Conservation (phyloP, 2,329 filamentous ascomycete genomes). For the Apiospora saccharicola region DNA sequence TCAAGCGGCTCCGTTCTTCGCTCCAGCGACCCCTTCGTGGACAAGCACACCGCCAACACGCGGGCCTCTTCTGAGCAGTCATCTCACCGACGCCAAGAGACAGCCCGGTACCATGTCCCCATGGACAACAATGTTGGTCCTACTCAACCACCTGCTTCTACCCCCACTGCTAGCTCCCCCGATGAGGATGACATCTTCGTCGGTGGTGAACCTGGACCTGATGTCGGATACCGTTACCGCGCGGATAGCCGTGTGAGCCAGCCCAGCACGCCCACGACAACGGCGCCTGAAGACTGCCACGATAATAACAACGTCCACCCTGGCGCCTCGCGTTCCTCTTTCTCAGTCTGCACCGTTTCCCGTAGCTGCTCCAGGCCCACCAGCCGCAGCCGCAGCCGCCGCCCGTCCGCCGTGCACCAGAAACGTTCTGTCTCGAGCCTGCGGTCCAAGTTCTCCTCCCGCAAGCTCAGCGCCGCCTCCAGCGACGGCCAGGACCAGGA, state of each 20-base stretch:
- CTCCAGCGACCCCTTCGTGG: slow-evolving; percentile 17
- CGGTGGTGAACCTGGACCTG: slow-evolving; percentile 19
- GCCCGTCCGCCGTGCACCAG: slow-evolving; percentile 7
- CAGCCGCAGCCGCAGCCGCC: neutral
- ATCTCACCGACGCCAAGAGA: too few species aligned
- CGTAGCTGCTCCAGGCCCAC: neutral
- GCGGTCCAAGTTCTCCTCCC: slow-evolving; percentile 13
- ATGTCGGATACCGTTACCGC: neutral
- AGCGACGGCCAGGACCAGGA: neutral
- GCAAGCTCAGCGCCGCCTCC: neutral
- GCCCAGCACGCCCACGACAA: neutral
- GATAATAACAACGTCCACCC: neutral
- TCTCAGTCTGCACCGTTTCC: neutral
- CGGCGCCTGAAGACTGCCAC: neutral
- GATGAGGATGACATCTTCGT: neutral
- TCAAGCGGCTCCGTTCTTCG: neutral
- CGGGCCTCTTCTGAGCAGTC: neutral
- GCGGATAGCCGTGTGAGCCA: neutral
- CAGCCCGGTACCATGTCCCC: neutral
- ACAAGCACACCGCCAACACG: neutral
- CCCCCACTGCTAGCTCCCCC: neutral
- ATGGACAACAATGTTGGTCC: neutral
- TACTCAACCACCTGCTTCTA: neutral
- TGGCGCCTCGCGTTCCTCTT: neutral
- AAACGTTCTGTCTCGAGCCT: slow-evolving; percentile 4